These are phyloP conservation scores for Pouteria glomerata DNA, from an alignment of 148 eudicot species.

Conservation along the genomic window DNA sequence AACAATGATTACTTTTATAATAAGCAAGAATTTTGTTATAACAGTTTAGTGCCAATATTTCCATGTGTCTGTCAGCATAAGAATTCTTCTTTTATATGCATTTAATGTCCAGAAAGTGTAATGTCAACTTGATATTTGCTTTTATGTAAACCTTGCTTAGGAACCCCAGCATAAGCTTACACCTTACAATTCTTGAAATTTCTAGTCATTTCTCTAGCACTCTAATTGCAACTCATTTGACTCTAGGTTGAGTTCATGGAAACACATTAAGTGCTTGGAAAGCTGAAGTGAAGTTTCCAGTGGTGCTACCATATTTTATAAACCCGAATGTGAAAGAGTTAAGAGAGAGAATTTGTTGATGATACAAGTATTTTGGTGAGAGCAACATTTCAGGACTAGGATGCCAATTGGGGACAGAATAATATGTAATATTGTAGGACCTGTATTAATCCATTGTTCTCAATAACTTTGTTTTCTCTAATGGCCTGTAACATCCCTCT, in stretches of 20 bases:
- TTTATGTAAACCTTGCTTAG: not conserved
- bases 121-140: constrained; percentile 8
- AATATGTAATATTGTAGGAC: constrained; percentile 4
- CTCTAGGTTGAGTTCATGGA: not conserved
- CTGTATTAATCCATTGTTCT: not conserved
- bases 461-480: not conserved
- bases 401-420: not conserved
- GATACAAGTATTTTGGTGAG: not conserved
- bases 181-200: not conserved
- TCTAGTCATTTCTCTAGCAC: not conserved
- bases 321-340: not conserved
- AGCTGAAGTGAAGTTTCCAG: constrained; percentile 6
- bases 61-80: not conserved
- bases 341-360: not conserved
- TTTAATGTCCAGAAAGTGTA: not conserved
- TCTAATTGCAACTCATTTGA: constrained; percentile 6
- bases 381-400: not conserved
- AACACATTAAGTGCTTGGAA: not conserved
- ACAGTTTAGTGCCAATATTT: too few species aligned
- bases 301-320: not conserved
- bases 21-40: too few species aligned
- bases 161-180: not conserved
- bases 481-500: not conserved
- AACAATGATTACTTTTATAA: too few species aligned
- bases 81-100: not conserved